Base-by-base conservation (phyloP, 257 asterid species). In the Ajuga chamaepitys region DNA sequence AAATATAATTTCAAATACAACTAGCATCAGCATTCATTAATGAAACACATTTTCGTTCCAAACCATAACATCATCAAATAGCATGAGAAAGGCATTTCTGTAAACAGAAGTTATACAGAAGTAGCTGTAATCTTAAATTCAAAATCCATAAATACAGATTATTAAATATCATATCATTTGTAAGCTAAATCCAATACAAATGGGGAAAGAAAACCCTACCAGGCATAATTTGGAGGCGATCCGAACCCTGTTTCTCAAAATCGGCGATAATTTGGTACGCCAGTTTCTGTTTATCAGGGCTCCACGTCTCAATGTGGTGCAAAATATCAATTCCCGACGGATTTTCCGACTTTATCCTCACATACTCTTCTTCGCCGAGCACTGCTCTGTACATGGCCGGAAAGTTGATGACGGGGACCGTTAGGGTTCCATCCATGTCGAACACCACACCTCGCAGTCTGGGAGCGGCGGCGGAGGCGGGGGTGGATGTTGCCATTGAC, bases 361-460 rank as follows among this genome's bases (percentile, higher is more conserved):
- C 11, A 45, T 89, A 93, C 66, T 76, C 95, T 14, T 86, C 80
- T 58, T 93, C 92, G 13, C 99, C 97, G 9, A 93, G 82, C 46
- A 93, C 97, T 16, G 95, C 88, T 40, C 58, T 89, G 81, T 93
- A 89, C 99, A 89, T 93, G 9, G 91, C 91, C 62, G 58, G 89
- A 73, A 93, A 93, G 56, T 93, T 92, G 61, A 93, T 93, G 54
- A 78, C 97, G 64, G 99, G 99, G 5, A 93, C 90, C 13, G 99
- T 93, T 32, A 93, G 75, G 66, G 99, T 93, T 60, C 99, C 97
- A 70, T 93, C 99, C 97, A 93, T 93, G 81, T 93, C 99, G 82
- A 93, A 93, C 60, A 89, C 95, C 25, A 93, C 83, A 62, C 99
- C 99, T 7, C 89, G 79, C 13, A 93, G 74, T 30, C 81, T 86